Percentiles rank a stretch among this genome's conserved stretches.
Evolutionary conservation across 2,329 filamentous ascomycete genomes (phyloP).

Genomic region (Fusarium clavum): DNA sequence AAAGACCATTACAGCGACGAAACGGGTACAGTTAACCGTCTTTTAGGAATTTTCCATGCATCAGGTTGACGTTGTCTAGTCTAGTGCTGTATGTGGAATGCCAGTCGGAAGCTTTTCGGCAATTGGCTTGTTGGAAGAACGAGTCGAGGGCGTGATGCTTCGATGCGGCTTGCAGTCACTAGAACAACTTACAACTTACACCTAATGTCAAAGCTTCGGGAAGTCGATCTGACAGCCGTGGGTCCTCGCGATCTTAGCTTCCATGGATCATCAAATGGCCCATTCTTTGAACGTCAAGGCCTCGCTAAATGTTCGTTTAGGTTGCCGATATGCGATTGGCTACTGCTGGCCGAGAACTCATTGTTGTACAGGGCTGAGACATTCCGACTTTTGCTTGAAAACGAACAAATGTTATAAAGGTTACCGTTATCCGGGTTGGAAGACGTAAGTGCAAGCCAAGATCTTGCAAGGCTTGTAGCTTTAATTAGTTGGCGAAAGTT

Average conservation of each 20-base stretch:
- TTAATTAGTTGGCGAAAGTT: not conserved
- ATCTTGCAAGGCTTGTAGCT: not conserved
- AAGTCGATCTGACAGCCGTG: not conserved
- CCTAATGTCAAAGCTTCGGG: not conserved
- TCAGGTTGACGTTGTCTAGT: constrained; percentile 7
- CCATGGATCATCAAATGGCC: not conserved
- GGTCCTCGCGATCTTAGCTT: not conserved
- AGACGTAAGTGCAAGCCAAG: not conserved
- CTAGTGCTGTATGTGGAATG: constrained; percentile 14
- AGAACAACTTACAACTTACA: not conserved
- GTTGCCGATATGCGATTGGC: not conserved
- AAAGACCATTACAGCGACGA: not conserved
- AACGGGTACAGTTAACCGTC: not conserved
- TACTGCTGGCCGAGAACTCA: not conserved
- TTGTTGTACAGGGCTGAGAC: constrained; percentile 10
- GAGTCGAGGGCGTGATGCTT: not conserved
- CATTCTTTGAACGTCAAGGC: not conserved
- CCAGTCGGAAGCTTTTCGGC: not conserved
- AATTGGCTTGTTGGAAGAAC: not conserved
- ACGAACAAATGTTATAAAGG: not conserved
- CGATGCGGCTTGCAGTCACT: not conserved
- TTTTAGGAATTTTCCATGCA: not conserved
- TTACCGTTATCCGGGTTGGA: not conserved
- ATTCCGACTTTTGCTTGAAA: not conserved
- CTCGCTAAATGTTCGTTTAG: not conserved